Evolutionary conservation across 1,284 basidiomycete species (phyloP).

Genomic region (Takashimella koratensis): DNA sequence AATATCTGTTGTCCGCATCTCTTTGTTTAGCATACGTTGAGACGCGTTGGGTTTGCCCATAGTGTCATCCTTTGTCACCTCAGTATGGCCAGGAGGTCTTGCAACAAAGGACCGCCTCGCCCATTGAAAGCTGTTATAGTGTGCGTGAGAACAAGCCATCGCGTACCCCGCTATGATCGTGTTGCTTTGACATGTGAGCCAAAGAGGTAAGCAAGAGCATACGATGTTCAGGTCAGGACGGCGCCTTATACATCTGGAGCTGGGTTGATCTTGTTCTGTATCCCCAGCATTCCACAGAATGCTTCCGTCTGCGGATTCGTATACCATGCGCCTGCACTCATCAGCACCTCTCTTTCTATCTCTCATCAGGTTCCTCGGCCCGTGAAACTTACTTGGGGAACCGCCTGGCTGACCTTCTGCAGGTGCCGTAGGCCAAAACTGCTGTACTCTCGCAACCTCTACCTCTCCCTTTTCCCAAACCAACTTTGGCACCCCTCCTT

Average conservation of each 20-base stretch:
- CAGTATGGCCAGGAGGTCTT: too few relatives aligned
- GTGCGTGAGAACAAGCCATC: too few relatives aligned
- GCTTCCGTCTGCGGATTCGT: conserved; percentile 88
- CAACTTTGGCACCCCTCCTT: conserved; percentile 32
- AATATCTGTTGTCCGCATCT: too few relatives aligned
- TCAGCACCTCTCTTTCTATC: conserved; percentile 8
- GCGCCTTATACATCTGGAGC: conserved; percentile 28
- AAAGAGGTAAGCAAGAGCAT: too few relatives aligned
- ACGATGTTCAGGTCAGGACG: too few relatives aligned
- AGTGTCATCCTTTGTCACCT: too few relatives aligned
- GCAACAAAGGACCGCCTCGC: too few relatives aligned
- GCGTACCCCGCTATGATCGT: too few relatives aligned
- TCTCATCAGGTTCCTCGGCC: not conserved
- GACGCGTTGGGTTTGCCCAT: too few relatives aligned
- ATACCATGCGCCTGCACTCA: conserved; percentile 63
- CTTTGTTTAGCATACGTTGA: too few relatives aligned
- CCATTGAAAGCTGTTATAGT: too few relatives aligned
- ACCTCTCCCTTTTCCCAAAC: conserved; percentile 35
- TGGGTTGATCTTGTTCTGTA: conserved; percentile 75
- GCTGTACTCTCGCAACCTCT: conserved; percentile 61
- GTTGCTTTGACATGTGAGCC: too few relatives aligned
- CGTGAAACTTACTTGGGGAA: conserved; percentile 24
- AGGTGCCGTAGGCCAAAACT: conserved; percentile 71
- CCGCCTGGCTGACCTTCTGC: conserved; percentile 52
- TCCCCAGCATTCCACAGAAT: conserved; percentile 71